These are phyloP conservation scores for Paulownia fortunei DNA, from an alignment of 257 asterid species.

Conservation along the genomic window DNA sequence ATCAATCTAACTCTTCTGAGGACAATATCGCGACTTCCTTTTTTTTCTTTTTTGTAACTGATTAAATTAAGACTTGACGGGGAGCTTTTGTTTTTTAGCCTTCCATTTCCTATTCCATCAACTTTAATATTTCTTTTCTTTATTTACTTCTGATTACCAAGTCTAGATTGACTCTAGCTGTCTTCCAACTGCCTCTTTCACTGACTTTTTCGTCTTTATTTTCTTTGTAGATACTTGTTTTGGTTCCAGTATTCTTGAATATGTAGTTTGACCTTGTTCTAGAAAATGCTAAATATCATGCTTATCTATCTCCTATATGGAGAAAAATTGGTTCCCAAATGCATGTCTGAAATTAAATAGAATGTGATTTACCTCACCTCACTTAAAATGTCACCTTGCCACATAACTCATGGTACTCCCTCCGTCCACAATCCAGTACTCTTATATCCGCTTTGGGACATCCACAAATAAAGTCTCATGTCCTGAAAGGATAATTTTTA, in stretches of 20 bases:
- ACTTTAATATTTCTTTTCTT: neutral
- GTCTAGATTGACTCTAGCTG: neutral
- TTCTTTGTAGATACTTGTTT: neutral
- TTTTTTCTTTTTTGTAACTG: neutral
- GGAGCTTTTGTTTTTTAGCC: too few species aligned
- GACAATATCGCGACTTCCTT: neutral
- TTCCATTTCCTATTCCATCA: neutral
- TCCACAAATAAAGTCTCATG: neutral
- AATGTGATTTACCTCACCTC: neutral
- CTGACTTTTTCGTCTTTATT: neutral
- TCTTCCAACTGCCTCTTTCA: neutral
- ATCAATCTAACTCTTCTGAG: neutral
- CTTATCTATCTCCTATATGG: neutral
- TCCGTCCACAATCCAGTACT: neutral
- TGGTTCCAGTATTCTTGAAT: neutral
- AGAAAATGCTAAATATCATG: neutral
- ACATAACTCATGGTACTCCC: neutral
- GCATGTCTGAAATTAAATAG: neutral
- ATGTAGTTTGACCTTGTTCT: neutral
- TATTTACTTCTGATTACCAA: neutral
- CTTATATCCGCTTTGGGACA: neutral
- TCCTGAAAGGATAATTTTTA: neutral
- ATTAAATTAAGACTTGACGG: too few species aligned
- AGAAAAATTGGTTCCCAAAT: neutral
- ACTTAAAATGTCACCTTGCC: neutral